Evolutionary conservation across 2,329 filamentous ascomycete species (phyloP), one percentile per base, ranked within the genome.

Genomic region (Botrytis fragariae): DNA sequence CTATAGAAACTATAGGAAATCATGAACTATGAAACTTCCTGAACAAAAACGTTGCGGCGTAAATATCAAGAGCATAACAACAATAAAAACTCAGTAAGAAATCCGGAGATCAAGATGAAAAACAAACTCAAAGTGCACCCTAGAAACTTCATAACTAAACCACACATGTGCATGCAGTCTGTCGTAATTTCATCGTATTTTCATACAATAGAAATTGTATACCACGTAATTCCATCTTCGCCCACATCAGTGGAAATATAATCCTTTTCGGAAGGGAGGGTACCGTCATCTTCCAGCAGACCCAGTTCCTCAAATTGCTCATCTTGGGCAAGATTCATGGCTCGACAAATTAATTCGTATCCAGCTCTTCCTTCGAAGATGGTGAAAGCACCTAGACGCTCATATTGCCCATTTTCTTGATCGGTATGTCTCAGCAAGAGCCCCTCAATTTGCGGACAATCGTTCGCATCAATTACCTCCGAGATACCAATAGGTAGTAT

Each of bases 351-450:
- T 14, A 51, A 0, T 6, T 25, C 1, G 48, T 51, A 14, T 10
- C 4, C 0, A 22, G 1, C 0, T 2, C 4, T 3, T 2, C 0
- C 1, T 25, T 48, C 3, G 22, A 4, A 1, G 0, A 48, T 1
- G 4, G 0, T 12, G 45, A 51, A 51, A 51, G 6, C 0, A 14
- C 48, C 48, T 0, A 51, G 1, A n/a, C 48, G 48, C 2, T 54
- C 12, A 54, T 54, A 54, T 54, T 54, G 12, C 25, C 48, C 48
- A n/a, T n/a, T 14, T 25, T n/a, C 10, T 51, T 51, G 25, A n/a
- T 1, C 0, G 25, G 10, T n/a, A n/a, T 3, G 12, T n/a, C 0
- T n/a, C 3, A 51, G 48, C 48, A 51, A n/a, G 25, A 51, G 25
- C 1, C 25, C 48, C 25, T n/a, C 25, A n/a, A 35, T n/a, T n/a